These are phyloP conservation scores for Cicer chorassanicum DNA, from an alignment of 306 rosid genomes.

Conservation along the genomic window DNA sequence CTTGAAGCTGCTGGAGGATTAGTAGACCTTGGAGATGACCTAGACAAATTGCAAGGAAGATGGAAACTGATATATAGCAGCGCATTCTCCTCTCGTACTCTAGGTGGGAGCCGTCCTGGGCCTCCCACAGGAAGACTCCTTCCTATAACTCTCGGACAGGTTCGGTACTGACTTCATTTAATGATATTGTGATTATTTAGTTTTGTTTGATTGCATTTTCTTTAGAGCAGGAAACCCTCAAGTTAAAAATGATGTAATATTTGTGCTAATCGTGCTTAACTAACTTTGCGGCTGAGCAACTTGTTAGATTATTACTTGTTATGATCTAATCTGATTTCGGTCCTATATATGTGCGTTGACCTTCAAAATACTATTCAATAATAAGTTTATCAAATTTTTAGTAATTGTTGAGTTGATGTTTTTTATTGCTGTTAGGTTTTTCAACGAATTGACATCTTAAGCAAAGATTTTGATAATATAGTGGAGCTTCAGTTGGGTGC, in stretches of 20 bases:
- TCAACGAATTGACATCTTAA: constrained; percentile 83
- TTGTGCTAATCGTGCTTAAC: background rate
- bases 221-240: background rate
- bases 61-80: constrained; percentile 95
- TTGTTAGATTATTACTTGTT: background rate
- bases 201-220: background rate
- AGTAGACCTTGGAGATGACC: constrained; percentile 69
- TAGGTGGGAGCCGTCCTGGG: constrained; percentile 96
- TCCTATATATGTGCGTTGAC: background rate
- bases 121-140: constrained; percentile 89
- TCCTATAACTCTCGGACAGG: constrained; percentile 96
- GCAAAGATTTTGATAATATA: constrained; percentile 90
- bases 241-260: constrained; percentile 17
- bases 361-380: background rate
- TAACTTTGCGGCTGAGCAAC: background rate
- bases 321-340: background rate
- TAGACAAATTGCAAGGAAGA: constrained; percentile 89
- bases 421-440: constrained; percentile 64
- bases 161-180: constrained; percentile 35
- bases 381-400: background rate
- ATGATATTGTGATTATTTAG: too few relatives aligned
- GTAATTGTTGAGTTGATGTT: background rate
- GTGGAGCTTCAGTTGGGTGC: constrained; percentile 83
- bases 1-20: constrained; percentile 76
- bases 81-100: constrained; percentile 84